phyloP scores from a whole-genome alignment of 345 rosid genomes.

The Pugionium cornutum region DNA sequence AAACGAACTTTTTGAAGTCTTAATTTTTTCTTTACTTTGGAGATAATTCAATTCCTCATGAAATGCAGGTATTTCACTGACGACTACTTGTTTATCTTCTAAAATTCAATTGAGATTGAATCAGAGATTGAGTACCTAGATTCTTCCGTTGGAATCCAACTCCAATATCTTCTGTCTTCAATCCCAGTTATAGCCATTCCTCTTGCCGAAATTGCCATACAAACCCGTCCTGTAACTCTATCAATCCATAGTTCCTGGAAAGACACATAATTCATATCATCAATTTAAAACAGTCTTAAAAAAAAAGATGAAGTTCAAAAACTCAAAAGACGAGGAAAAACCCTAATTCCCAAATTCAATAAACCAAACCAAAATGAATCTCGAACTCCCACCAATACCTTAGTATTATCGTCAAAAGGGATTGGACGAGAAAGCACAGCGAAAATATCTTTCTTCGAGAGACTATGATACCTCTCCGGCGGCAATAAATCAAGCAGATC shows the following conservation, averaged over 20 bases:
- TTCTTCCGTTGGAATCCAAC: conserved; percentile 88
- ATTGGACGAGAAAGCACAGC: conserved; percentile 72
- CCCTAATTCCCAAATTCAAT: conserved; percentile 1
- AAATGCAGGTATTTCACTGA: not conserved
- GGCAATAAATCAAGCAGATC: conserved; percentile 71
- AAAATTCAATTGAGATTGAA: conserved; percentile 3
- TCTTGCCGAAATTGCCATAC: conserved; percentile 84
- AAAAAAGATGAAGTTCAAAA: too few species aligned
- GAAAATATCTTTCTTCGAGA: conserved; percentile 72
- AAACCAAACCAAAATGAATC: too few species aligned
- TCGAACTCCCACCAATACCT: conserved; percentile 43
- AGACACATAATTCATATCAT: too few species aligned
- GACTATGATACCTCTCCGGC: conserved; percentile 51
- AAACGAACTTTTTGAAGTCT: not conserved
- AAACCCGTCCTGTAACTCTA: conserved; percentile 40
- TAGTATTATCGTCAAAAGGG: conserved; percentile 67
- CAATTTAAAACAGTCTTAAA: too few species aligned
- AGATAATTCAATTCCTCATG: not conserved
- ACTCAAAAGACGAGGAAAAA: not conserved
- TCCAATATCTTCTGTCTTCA: conserved; percentile 96
- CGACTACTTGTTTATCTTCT: conserved; percentile 16
- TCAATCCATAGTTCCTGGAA: conserved; percentile 67
- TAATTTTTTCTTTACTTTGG: too few species aligned
- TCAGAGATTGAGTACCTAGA: conserved; percentile 58
- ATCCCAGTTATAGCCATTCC: conserved; percentile 94